phyloP scores from a whole-genome alignment of 139 green algal genomes.

The Nannochloris sp. region DNA sequence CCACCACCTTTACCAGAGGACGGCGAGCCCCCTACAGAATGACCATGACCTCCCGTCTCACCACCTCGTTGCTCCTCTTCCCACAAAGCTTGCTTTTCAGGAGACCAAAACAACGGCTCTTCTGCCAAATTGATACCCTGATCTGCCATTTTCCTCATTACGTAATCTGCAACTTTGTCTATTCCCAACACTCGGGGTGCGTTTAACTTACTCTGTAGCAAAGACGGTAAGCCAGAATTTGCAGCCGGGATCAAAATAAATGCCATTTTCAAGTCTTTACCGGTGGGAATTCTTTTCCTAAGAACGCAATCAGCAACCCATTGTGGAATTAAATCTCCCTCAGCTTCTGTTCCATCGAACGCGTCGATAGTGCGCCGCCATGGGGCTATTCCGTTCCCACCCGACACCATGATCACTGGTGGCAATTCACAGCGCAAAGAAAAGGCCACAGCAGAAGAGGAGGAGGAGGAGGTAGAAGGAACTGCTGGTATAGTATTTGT shows the following conservation, averaged over 20 bases:
- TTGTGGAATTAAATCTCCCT: constrained; percentile 41
- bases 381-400: background rate
- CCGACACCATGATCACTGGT: constrained; percentile 4
- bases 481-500: background rate
- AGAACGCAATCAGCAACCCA: constrained; percentile 76
- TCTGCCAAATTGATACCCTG: constrained; percentile 6
- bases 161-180: constrained; percentile 51
- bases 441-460: background rate
- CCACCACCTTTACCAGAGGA: too few relatives aligned
- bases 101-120: constrained; percentile 24
- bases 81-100: constrained; percentile 3
- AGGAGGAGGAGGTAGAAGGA: background rate
- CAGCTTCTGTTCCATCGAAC: constrained; percentile 34
- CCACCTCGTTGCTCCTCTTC: constrained; percentile 6
- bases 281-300: constrained; percentile 20
- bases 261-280: constrained; percentile 63
- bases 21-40: too few relatives aligned
- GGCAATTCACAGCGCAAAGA: background rate
- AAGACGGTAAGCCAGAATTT: constrained; percentile 46
- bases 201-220: constrained; percentile 74
- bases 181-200: constrained; percentile 78
- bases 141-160: constrained; percentile 17
- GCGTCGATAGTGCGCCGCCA: constrained; percentile 22
- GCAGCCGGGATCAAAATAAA: constrained; percentile 65
- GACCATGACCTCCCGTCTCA: too few relatives aligned